These are phyloP conservation scores for Mucor mucedo DNA, from an alignment of 371 early-diverging fungal species.

Conservation along the genomic window DNA sequence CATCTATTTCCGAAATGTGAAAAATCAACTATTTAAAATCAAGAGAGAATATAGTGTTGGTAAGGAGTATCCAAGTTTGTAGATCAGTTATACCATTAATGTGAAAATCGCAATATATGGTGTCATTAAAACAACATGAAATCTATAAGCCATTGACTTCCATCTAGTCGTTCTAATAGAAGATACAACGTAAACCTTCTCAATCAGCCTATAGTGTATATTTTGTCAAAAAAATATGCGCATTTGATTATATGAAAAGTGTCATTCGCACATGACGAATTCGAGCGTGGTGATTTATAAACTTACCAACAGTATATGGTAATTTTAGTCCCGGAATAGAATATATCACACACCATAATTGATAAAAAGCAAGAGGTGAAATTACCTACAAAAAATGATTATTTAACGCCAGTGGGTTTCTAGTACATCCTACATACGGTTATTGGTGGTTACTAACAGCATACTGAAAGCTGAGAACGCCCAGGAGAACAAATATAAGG, in stretches of 20 bases:
- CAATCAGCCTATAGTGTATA: conserved; percentile 28
- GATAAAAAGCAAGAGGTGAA: conserved; percentile 31
- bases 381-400: conserved; percentile 5
- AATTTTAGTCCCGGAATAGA: conserved; percentile 33
- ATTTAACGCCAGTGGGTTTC: background rate
- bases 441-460: conserved; percentile 30
- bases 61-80: background rate
- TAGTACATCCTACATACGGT: conserved; percentile 14
- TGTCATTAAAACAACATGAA: conserved; percentile 29
- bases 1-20: conserved; percentile 44
- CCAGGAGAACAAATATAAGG: conserved; percentile 31
- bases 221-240: background rate
- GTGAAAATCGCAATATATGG: conserved; percentile 55
- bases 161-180: conserved; percentile 35
- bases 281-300: background rate
- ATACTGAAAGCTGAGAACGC: conserved; percentile 18
- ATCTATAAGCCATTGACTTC: conserved; percentile 42
- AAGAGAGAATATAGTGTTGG: conserved; percentile 1
- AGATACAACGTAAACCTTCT: conserved; percentile 44
- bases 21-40: conserved; percentile 40
- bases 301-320: conserved; percentile 30
- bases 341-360: conserved; percentile 33
- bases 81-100: conserved; percentile 42
- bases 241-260: background rate
- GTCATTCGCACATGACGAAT: background rate